Percentiles rank a stretch among this genome's conserved stretches.
phyloP scores from a whole-genome alignment of 139 green algal species.

The Tetradesmus lagerheimii region DNA sequence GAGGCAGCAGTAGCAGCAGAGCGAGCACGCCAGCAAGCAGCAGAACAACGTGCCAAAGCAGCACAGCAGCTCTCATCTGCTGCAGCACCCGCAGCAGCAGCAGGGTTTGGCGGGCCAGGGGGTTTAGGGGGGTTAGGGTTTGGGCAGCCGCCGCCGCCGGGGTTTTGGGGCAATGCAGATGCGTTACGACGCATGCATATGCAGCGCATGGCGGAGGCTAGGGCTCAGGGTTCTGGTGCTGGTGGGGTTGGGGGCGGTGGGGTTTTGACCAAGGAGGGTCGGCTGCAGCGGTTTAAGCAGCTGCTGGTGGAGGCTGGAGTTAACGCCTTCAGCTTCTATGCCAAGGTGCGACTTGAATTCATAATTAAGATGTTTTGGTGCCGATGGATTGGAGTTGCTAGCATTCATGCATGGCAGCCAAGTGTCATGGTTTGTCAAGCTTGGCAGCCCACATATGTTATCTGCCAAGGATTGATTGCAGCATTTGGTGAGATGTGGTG shows the following conservation, averaged over 20 bases:
- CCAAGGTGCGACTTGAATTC: not conserved
- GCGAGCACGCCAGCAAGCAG: slow-evolving; percentile 16
- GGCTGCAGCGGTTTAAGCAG: slow-evolving; percentile 66
- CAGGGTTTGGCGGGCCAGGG: not conserved
- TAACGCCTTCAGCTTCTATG: slow-evolving; percentile 50
- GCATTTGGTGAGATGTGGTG: too few species aligned
- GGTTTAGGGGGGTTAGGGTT: not conserved
- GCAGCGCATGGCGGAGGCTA: slow-evolving; percentile 21
- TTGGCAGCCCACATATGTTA: too few species aligned
- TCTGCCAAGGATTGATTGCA: too few species aligned
- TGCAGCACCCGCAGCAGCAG: not conserved
- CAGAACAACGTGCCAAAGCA: slow-evolving; percentile 37
- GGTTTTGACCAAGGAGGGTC: slow-evolving; percentile 42
- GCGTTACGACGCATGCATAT: slow-evolving; percentile 31
- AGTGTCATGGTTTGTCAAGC: too few species aligned
- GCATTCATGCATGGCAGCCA: too few species aligned
- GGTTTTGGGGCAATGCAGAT: slow-evolving; percentile 27
- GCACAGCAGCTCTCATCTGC: not conserved
- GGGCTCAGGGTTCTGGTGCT: not conserved
- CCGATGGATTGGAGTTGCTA: too few species aligned
- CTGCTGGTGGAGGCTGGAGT: slow-evolving; percentile 69
- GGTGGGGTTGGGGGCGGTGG: not conserved
- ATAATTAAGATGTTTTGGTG: not conserved
- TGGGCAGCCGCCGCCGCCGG: not conserved
- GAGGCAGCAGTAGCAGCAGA: slow-evolving; percentile 24